Evolutionary conservation across 495 filamentous ascomycete species (phyloP).

Genomic region (Aspergillus haitiensis): DNA sequence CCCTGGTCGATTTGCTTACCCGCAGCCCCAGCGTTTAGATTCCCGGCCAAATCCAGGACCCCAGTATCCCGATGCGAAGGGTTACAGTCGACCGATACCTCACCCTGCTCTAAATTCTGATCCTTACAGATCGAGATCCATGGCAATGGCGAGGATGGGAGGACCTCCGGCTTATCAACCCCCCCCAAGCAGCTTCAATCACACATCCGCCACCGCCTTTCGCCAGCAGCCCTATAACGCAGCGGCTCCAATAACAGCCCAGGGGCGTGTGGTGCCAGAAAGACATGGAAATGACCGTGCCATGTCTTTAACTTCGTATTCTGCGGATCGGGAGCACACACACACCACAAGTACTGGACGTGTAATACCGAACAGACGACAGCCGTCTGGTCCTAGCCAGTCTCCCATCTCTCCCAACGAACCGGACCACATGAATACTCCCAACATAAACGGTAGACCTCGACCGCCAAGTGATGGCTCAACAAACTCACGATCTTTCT

Average conservation of each 20-base stretch:
- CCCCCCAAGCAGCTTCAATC: conserved; percentile 64
- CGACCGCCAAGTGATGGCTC: conserved; percentile 49
- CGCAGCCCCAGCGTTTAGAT: conserved; percentile 67
- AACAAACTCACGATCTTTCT: conserved; percentile 65
- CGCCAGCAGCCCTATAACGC: conserved; percentile 71
- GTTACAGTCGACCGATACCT: conserved; percentile 51
- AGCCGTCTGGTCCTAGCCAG: conserved; percentile 55
- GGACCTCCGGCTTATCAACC: conserved; percentile 65
- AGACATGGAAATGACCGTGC: conserved; percentile 81
- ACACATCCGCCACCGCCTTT: conserved; percentile 68
- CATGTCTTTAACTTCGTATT: conserved; percentile 92
- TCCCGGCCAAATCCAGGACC: conserved; percentile 63
- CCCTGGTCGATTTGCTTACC: conserved; percentile 60
- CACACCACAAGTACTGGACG: conserved; percentile 86
- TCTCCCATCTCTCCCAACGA: conserved; percentile 23
- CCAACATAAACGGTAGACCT: conserved; percentile 29
- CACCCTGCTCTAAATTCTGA: conserved; percentile 79
- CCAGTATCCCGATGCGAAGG: conserved; percentile 52
- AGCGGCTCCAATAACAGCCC: conserved; percentile 72
- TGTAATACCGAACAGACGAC: conserved; percentile 69
- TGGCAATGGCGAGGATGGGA: conserved; percentile 79
- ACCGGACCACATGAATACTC: conserved; percentile 25
- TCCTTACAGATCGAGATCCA: conserved; percentile 82
- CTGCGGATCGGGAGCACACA: conserved; percentile 70
- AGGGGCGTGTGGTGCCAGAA: conserved; percentile 87